Conservation (phyloP, 129 eudicot species). For the Saussurea involucrata region DNA sequence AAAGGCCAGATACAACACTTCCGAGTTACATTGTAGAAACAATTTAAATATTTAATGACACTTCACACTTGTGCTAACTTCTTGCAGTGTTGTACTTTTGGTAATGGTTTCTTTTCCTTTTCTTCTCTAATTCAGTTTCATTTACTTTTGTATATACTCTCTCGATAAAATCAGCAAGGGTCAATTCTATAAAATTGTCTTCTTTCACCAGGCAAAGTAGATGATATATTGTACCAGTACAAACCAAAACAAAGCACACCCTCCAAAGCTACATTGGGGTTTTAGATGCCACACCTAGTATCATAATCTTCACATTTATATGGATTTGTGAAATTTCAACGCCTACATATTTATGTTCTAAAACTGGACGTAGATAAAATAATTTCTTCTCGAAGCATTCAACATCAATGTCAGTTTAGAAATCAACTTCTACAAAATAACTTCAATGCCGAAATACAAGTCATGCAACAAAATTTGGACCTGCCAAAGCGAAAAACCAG, state of each 20-base stretch:
- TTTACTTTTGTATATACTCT: background rate
- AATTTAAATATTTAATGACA: no score
- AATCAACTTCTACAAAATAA: constrained; percentile 7
- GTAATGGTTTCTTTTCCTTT: constrained; percentile 7
- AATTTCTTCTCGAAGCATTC: background rate
- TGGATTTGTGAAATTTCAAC: background rate
- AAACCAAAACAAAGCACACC: background rate
- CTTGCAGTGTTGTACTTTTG: background rate
- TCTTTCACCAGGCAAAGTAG: background rate
- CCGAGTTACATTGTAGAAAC: background rate
- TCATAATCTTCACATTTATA: constrained; percentile 1
- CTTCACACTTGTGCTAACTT: background rate
- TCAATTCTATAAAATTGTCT: background rate
- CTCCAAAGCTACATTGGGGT: background rate
- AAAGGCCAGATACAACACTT: background rate
- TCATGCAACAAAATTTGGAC: constrained; percentile 26
- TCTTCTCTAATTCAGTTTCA: background rate
- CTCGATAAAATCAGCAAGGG: constrained; percentile 1
- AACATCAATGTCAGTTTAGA: background rate
- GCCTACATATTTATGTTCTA: constrained; percentile 12
- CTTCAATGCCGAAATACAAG: constrained; percentile 7
- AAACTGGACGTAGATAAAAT: background rate
- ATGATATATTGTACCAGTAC: background rate
- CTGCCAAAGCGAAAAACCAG: constrained; percentile 99
- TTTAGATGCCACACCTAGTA: background rate